phyloP scores from a whole-genome alignment of 257 asterid genomes.

The Eustoma russellianum region DNA sequence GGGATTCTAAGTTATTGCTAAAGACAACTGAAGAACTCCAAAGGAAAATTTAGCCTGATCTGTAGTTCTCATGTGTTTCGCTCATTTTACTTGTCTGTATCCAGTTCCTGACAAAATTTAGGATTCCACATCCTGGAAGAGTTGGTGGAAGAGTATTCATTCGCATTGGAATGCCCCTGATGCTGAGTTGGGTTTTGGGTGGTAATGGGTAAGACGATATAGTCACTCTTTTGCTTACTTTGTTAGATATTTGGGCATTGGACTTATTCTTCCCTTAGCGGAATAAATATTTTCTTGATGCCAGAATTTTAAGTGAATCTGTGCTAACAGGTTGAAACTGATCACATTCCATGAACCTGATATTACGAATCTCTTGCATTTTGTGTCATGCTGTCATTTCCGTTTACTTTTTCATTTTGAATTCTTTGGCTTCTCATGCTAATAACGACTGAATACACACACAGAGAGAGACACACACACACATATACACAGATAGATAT shows the following conservation, averaged over 20 bases:
- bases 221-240: not conserved
- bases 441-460: too few species aligned
- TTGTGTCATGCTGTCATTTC: too few species aligned
- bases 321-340: too few species aligned
- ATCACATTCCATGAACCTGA: too few species aligned
- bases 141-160: conserved; percentile 86
- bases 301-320: not conserved
- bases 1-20: not conserved
- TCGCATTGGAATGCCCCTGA: conserved; percentile 82
- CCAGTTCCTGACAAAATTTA: conserved; percentile 72
- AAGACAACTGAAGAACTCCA: not conserved
- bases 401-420: too few species aligned
- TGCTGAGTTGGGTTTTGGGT: conserved; percentile 96
- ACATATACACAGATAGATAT: too few species aligned
- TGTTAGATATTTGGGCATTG: not conserved
- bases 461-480: too few species aligned
- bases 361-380: too few species aligned
- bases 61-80: conserved; percentile 4
- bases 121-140: conserved; percentile 97
- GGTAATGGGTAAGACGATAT: conserved; percentile 70
- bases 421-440: too few species aligned
- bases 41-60: not conserved
- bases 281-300: not conserved
- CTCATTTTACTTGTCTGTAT: conserved; percentile 6
- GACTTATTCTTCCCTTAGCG: not conserved